Conservation (phyloP, 2,329 filamentous ascomycete species). For the Monilinia vaccinii-corymbosi region DNA sequence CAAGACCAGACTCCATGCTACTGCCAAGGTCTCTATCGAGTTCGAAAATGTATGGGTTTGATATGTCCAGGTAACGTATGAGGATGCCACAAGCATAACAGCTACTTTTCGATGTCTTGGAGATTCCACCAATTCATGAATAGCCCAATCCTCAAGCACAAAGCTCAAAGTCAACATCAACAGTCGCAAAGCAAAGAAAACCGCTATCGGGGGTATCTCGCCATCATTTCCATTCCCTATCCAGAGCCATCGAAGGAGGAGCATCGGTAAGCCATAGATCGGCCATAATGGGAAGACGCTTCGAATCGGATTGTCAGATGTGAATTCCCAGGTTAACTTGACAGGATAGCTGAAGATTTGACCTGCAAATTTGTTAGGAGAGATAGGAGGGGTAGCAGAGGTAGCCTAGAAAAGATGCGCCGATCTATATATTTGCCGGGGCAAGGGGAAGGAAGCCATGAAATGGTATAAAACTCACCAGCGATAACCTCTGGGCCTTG, state of each 20-base stretch:
- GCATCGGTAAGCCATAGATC: constrained; percentile 88
- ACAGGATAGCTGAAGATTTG: constrained; percentile 89
- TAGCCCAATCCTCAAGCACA: constrained; percentile 94
- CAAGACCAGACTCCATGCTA: constrained; percentile 87
- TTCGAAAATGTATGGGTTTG: constrained; percentile 99
- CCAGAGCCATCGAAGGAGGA: constrained; percentile 85
- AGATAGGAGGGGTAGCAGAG: not conserved
- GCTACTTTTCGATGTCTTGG: constrained; percentile 63
- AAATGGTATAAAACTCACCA: constrained; percentile 49
- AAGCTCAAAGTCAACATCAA: constrained; percentile 95
- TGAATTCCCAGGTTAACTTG: constrained; percentile 93
- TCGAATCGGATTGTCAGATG: constrained; percentile 75
- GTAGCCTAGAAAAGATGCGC: not conserved
- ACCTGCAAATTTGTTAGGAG: constrained; percentile 42
- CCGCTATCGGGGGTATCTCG: constrained; percentile 70
- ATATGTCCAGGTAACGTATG: constrained; percentile 98
- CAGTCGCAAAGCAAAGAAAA: constrained; percentile 81
- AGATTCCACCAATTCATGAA: constrained; percentile 80
- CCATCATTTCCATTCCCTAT: constrained; percentile 70
- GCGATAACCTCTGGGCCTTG: constrained; percentile 96
- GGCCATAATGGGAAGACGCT: constrained; percentile 97
- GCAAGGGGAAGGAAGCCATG: not conserved
- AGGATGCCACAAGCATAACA: constrained; percentile 80
- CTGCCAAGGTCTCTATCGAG: constrained; percentile 85
- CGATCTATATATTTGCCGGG: not conserved